Evolutionary conservation across 345 rosid species (phyloP), one percentile per base, ranked within the genome.

Genomic region (Excoecaria agallocha): DNA sequence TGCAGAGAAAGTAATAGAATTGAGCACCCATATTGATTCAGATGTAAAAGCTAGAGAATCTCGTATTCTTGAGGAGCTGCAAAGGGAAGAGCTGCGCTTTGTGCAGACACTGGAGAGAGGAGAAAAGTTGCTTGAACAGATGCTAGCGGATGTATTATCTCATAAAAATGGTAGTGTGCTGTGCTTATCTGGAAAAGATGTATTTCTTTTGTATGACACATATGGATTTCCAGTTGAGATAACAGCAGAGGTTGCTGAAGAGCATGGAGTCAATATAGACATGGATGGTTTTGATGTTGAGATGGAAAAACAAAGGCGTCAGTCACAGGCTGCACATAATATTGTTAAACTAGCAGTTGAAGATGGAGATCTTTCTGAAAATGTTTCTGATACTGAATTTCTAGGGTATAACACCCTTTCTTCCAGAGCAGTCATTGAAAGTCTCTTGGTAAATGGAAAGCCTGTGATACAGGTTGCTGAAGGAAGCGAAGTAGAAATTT

Each of bases 151-250:
- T 19, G 97, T 93, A 25, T 59, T 86, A 64, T 84, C 84, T 58
- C 56, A 41, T 5, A 80, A 85, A 80, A 81, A 59, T 74, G 85
- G 88, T 73, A 60, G 68, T 15, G 49, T 11, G 30, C 93, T 97
- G 51, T 84, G 76, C 74, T 82, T 94, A 58, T 83, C 89, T 59
- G 97, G 98, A 62, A 83, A 94, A 85, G 97, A 92, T 75, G 92
- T 89, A 56, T 94, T 94, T 88, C 85, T 87, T 77, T 78, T 94
- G 69, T 92, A 91, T 57, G 97, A 92, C 73, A 92, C 97, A 3
- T 92, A 73, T 69, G 98, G 98, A 55, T 92, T 92, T 82, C 97
- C 98, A 22, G 97, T 92, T 76, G 98, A 94, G 86, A 88, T 87
- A 83, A 94, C 97, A 5, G 61, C 77, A 61, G 97, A 94, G 83